Evolutionary conservation across 805 yeast species (phyloP).

Genomic region (Candida incommunis): DNA sequence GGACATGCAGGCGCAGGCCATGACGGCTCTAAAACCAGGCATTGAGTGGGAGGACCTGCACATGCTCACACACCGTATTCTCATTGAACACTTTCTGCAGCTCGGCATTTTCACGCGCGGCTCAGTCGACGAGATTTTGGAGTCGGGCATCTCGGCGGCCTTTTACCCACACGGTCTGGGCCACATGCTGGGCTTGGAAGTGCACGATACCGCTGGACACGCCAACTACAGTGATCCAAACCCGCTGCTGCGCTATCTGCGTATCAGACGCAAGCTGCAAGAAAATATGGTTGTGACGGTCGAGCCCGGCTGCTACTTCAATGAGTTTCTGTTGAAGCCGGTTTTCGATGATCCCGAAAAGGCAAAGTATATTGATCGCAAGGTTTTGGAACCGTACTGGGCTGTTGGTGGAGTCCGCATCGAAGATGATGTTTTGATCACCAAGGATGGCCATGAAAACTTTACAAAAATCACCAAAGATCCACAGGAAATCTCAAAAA

Average conservation of each 20-base stretch:
- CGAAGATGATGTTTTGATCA: slow-evolving; percentile 81
- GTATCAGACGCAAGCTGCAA: slow-evolving; percentile 61
- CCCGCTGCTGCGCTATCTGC: slow-evolving; percentile 58
- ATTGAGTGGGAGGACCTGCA: slow-evolving; percentile 78
- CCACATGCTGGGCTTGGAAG: slow-evolving; percentile 85
- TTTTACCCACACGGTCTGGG: slow-evolving; percentile 96
- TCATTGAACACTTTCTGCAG: slow-evolving; percentile 54
- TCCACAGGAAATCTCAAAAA: slow-evolving; percentile 64
- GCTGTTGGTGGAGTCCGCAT: slow-evolving; percentile 94
- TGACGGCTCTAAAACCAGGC: slow-evolving; percentile 69
- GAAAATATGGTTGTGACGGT: slow-evolving; percentile 80
- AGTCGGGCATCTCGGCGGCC: slow-evolving; percentile 55
- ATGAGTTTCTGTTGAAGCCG: slow-evolving; percentile 63
- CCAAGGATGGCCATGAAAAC: slow-evolving; percentile 64
- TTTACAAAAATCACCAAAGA: slow-evolving; percentile 75
- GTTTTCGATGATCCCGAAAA: slow-evolving; percentile 34
- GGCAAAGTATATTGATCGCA: slow-evolving; percentile 44
- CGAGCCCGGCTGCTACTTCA: slow-evolving; percentile 91
- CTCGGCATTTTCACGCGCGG: slow-evolving; percentile 59
- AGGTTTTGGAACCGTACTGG: slow-evolving; percentile 62
- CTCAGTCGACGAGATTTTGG: slow-evolving; percentile 51
- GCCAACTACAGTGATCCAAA: slow-evolving; percentile 79
- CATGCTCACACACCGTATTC: slow-evolving; percentile 58
- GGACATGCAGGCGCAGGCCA: slow-evolving; percentile 67
- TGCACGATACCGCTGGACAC: slow-evolving; percentile 88